A percentile compares a stretch with the other conserved stretches of the same genome.
Evolutionary conservation across 257 asterid species (phyloP).

Genomic region (Rauvolfia tetraphylla): DNA sequence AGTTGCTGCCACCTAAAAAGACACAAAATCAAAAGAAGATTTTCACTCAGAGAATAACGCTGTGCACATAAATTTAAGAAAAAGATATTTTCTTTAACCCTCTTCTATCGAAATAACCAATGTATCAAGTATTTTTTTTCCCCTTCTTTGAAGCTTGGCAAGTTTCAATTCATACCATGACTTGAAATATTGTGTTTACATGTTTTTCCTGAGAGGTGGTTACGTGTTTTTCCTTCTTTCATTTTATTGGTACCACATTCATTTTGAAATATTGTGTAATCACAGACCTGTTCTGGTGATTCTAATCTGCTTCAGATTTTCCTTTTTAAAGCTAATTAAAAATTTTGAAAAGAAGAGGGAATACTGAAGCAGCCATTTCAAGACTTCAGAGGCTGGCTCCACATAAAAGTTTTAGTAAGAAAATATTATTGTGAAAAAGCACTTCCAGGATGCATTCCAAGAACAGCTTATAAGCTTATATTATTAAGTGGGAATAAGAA

Average conservation of each 20-base stretch:
- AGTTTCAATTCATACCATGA: not conserved
- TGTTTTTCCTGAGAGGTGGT: no score
- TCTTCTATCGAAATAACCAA: not conserved
- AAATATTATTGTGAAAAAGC: not conserved
- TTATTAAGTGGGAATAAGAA: not conserved
- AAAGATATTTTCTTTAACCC: not conserved
- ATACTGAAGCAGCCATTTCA: not conserved
- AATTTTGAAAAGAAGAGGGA: no score
- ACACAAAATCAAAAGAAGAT: constrained; percentile 9
- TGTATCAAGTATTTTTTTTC: not conserved
- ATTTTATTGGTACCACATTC: no score
- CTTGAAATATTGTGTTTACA: no score
- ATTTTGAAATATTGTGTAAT: not conserved
- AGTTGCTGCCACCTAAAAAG: constrained; percentile 96
- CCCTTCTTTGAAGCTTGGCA: not conserved
- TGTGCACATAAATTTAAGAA: not conserved
- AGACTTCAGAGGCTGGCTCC: not conserved
- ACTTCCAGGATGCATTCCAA: not conserved
- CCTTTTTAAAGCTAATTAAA: not conserved
- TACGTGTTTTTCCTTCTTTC: no score
- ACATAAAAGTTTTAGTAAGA: not conserved
- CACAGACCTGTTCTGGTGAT: not conserved
- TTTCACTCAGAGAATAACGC: constrained; percentile 2
- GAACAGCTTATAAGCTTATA: not conserved
- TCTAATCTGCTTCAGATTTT: not conserved